phyloP scores from a whole-genome alignment of 2,329 filamentous ascomycete genomes.

The Aspergillus fumigatiaffinis region DNA sequence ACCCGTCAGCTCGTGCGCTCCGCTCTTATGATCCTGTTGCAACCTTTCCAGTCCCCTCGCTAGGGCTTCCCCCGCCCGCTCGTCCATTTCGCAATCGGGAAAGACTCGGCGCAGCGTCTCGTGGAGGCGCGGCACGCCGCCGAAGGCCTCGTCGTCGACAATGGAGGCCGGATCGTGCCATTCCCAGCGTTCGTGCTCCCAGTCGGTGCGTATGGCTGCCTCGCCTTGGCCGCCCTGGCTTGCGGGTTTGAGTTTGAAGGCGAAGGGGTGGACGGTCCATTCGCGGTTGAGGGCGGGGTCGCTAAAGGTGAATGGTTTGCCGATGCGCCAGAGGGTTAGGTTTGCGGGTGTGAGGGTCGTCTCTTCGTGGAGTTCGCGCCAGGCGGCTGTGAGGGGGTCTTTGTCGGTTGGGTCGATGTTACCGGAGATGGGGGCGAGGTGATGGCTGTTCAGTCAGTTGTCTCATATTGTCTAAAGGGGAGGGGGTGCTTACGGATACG shows the following conservation, averaged over 20 bases:
- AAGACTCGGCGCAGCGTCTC: constrained; percentile 58
- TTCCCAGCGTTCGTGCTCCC: constrained; percentile 58
- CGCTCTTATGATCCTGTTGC: constrained; percentile 56
- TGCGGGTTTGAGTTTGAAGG: constrained; percentile 44
- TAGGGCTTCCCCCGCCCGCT: constrained; percentile 45
- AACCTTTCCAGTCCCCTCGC: constrained; percentile 47
- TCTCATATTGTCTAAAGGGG: too few species aligned
- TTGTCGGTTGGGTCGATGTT: constrained; percentile 54
- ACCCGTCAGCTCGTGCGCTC: constrained; percentile 56
- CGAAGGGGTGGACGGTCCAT: constrained; percentile 63
- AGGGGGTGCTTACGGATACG: constrained; percentile 62
- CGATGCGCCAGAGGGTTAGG: constrained; percentile 52
- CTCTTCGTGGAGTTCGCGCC: constrained; percentile 61
- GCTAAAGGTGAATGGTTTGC: constrained; percentile 56
- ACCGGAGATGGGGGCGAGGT: constrained; percentile 61
- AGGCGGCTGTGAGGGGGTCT: constrained; percentile 54
- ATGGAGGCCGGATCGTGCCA: constrained; percentile 56
- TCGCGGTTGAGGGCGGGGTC: constrained; percentile 52
- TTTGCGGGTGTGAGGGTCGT: constrained; percentile 50
- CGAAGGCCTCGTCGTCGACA: constrained; percentile 43
- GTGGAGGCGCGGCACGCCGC: constrained; percentile 55
- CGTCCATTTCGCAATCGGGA: constrained; percentile 53
- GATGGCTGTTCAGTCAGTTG: constrained; percentile 42
- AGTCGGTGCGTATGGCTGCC: constrained; percentile 52
- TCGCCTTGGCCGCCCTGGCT: constrained; percentile 32